phyloP scores from a whole-genome alignment of 2,329 filamentous ascomycete genomes.

The Amphichorda felina region DNA sequence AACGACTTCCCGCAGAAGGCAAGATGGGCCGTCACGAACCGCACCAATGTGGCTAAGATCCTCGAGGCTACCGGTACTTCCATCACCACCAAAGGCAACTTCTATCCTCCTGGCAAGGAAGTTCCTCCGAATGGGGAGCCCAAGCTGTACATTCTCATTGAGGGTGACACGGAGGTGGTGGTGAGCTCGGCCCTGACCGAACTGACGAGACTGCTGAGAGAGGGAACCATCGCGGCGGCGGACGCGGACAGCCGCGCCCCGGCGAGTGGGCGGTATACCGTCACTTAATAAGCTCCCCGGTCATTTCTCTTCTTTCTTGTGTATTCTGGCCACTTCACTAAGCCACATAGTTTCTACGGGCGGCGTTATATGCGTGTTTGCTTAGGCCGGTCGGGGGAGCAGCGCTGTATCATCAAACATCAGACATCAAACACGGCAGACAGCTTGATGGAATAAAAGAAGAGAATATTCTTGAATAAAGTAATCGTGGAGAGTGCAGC shows the following conservation, averaged over 20 bases:
- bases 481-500: too few relatives aligned
- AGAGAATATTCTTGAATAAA: too few relatives aligned
- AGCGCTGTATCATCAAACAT: too few relatives aligned
- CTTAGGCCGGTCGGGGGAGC: too few relatives aligned
- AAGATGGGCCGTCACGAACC: conserved; percentile 95
- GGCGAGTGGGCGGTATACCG: conserved; percentile 72
- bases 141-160: conserved; percentile 96
- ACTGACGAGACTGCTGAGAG: conserved; percentile 75
- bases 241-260: conserved; percentile 76
- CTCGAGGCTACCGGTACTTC: conserved; percentile 88
- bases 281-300: too few relatives aligned
- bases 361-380: too few relatives aligned
- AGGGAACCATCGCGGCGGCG: conserved; percentile 80
- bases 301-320: too few relatives aligned
- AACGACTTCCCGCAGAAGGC: conserved; percentile 99
- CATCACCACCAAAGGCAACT: conserved; percentile 94
- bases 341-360: too few relatives aligned
- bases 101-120: conserved; percentile 73
- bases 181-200: conserved; percentile 87
- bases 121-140: conserved; percentile 64
- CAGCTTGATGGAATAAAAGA: too few relatives aligned
- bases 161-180: conserved; percentile 89
- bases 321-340: too few relatives aligned
- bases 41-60: conserved; percentile 97
- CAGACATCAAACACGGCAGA: too few relatives aligned